These are phyloP conservation scores for Fusarium zealandicum DNA, from an alignment of 2,329 filamentous ascomycete species.

Conservation along the genomic window DNA sequence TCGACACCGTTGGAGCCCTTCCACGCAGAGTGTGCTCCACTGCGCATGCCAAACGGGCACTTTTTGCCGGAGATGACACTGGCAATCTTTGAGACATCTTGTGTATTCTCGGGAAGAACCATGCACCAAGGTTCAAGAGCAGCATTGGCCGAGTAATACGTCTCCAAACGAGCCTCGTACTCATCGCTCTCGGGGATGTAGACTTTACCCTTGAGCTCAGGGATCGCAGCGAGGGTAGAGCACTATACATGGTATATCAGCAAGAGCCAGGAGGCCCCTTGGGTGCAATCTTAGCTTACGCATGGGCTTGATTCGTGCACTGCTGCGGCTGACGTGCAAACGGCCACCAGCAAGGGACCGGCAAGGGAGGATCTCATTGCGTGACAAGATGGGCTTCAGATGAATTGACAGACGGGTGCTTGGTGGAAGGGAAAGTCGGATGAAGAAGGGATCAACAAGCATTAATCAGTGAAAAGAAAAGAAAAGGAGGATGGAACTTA, in stretches of 20 bases:
- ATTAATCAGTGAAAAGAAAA: too few relatives aligned
- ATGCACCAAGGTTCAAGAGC: slow-evolving; percentile 43
- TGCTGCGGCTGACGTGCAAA: neutral
- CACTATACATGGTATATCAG: slow-evolving; percentile 29
- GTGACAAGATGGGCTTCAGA: neutral
- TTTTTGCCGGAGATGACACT: slow-evolving; percentile 27
- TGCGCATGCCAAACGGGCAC: slow-evolving; percentile 44
- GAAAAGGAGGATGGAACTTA: neutral
- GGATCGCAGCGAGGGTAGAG: slow-evolving; percentile 27
- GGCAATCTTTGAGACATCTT: slow-evolving; percentile 38
- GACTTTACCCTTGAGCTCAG: slow-evolving; percentile 37
- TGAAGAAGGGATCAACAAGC: neutral
- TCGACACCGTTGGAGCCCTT: slow-evolving; percentile 40
- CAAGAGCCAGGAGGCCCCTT: neutral
- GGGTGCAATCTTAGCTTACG: slow-evolving; percentile 3
- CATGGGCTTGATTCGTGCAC: neutral
- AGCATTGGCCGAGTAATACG: slow-evolving; percentile 45
- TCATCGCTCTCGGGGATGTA: slow-evolving; percentile 20
- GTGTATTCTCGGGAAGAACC: slow-evolving; percentile 36
- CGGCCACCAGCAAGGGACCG: neutral
- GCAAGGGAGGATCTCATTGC: slow-evolving; percentile 10
- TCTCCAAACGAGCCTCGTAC: slow-evolving; percentile 36
- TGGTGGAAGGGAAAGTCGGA: neutral
- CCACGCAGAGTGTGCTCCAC: slow-evolving; percentile 46
- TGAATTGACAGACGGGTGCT: neutral